Conservation (phyloP, 2,329 filamentous ascomycete genomes). For the Tolypocladium sp. region DNA sequence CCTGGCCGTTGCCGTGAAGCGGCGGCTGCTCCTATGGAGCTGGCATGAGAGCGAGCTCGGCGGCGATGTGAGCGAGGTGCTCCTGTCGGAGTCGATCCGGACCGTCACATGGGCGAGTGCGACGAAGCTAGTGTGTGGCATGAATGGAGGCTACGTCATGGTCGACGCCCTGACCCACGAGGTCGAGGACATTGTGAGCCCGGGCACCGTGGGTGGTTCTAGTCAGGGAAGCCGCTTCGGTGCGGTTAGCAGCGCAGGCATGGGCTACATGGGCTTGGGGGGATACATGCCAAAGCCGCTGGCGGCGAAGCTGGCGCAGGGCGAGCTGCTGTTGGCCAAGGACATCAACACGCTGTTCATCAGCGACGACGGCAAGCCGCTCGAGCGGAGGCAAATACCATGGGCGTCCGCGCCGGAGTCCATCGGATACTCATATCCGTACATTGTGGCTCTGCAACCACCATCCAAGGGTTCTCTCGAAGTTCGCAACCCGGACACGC, state of each 20-base stretch:
- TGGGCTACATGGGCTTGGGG: constrained; percentile 95
- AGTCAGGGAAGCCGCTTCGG: constrained; percentile 68
- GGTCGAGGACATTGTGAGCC: constrained; percentile 70
- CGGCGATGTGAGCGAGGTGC: constrained; percentile 65
- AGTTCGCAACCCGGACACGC: constrained; percentile 83
- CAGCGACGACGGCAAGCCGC: constrained; percentile 68
- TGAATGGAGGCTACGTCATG: constrained; percentile 85
- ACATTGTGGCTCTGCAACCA: constrained; percentile 78
- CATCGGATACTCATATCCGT: constrained; percentile 94
- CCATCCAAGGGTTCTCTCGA: constrained; percentile 78
- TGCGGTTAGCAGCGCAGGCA: constrained; percentile 72
- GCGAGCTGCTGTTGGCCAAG: constrained; percentile 87
- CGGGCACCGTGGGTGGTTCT: constrained; percentile 57
- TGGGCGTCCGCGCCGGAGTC: constrained; percentile 84
- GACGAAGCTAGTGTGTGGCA: constrained; percentile 77
- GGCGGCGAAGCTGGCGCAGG: constrained; percentile 71
- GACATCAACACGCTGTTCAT: constrained; percentile 95
- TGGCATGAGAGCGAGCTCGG: constrained; percentile 93
- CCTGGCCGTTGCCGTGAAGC: constrained; percentile 85
- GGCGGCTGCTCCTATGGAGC: constrained; percentile 81
- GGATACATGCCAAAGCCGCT: constrained; percentile 87
- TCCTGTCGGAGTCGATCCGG: constrained; percentile 73
- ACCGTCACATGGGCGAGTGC: constrained; percentile 87
- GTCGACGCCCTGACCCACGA: constrained; percentile 72
- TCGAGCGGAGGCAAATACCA: constrained; percentile 82